phyloP scores from a whole-genome alignment of 1,284 basidiomycete species.

The Paramarasmius palmivorus region DNA sequence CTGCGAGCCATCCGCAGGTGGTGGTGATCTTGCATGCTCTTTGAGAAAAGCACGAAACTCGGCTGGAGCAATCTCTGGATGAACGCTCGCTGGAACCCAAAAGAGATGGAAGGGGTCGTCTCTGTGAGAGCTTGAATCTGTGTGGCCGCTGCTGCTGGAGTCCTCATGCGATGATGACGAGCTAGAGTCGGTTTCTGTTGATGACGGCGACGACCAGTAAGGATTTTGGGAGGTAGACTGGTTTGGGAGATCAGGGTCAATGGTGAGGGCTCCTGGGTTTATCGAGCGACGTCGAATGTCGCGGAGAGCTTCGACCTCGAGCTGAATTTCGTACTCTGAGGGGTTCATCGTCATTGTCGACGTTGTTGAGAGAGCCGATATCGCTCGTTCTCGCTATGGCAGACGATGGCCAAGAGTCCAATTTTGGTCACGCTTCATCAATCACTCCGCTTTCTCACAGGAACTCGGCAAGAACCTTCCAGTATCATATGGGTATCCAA shows the following conservation, averaged over 20 bases:
- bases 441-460: conserved; percentile 1
- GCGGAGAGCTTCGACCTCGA: conserved; percentile 83
- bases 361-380: conserved; percentile 14
- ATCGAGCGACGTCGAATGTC: conserved; percentile 82
- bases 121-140: conserved; percentile 25
- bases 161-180: conserved; percentile 38
- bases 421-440: background rate
- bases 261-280: conserved; percentile 74
- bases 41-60: conserved; percentile 96
- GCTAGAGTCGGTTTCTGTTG: conserved; percentile 43
- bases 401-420: conserved; percentile 1
- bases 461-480: background rate
- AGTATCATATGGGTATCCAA: too few species aligned
- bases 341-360: conserved; percentile 57
- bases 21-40: conserved; percentile 77
- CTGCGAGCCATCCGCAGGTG: conserved; percentile 45
- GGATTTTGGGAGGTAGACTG: conserved; percentile 50
- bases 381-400: background rate
- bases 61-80: conserved; percentile 95
- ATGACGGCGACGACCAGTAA: conserved; percentile 48
- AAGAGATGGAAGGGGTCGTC: conserved; percentile 88
- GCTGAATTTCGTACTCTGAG: conserved; percentile 82
- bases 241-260: conserved; percentile 87
- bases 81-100: conserved; percentile 96
- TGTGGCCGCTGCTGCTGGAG: conserved; percentile 27